These are phyloP conservation scores for Xylaria sp. DNA, from an alignment of 495 filamentous ascomycete genomes.

Conservation along the genomic window DNA sequence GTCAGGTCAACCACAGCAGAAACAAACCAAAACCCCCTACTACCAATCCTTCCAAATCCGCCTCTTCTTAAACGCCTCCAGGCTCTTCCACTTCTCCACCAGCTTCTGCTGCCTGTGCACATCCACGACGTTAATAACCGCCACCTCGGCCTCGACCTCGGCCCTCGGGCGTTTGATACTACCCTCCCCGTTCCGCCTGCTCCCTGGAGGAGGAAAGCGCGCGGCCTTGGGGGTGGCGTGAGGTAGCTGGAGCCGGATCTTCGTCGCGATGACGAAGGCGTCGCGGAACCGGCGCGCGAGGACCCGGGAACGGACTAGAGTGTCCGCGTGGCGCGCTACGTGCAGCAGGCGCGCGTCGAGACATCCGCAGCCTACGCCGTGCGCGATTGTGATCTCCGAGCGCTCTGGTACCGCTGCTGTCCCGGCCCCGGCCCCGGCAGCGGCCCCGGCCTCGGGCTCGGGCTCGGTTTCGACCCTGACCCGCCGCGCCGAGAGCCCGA, in stretches of 20 bases:
- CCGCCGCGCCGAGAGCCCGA: not conserved
- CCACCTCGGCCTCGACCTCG: slow-evolving; percentile 10
- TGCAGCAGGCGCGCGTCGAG: slow-evolving; percentile 20
- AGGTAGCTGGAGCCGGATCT: slow-evolving; percentile 1
- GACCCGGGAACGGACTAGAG: not conserved
- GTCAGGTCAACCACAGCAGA: no score
- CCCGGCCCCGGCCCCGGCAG: no score
- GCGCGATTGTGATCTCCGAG: slow-evolving; percentile 11
- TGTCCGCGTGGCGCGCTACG: slow-evolving; percentile 3
- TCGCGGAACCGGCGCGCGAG: slow-evolving; percentile 13
- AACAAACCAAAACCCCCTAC: no score
- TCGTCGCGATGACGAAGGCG: slow-evolving; percentile 19
- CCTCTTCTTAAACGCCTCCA: slow-evolving; percentile 28
- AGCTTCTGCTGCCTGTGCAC: slow-evolving; percentile 24
- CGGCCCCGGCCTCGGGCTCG: not conserved
- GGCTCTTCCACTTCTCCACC: slow-evolving; percentile 34
- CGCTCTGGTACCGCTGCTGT: no score
- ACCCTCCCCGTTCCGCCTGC: no score
- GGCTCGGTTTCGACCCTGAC: no score
- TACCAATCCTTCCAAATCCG: slow-evolving; percentile 40
- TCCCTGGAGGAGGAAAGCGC: not conserved
- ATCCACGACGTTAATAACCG: slow-evolving; percentile 23
- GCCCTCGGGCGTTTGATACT: not conserved
- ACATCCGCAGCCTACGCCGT: slow-evolving; percentile 7
- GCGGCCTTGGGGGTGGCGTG: not conserved